Percentiles rank a stretch among this genome's conserved stretches.
Conservation (phyloP, 2,329 filamentous ascomycete genomes). For the Epichloe elymi region DNA sequence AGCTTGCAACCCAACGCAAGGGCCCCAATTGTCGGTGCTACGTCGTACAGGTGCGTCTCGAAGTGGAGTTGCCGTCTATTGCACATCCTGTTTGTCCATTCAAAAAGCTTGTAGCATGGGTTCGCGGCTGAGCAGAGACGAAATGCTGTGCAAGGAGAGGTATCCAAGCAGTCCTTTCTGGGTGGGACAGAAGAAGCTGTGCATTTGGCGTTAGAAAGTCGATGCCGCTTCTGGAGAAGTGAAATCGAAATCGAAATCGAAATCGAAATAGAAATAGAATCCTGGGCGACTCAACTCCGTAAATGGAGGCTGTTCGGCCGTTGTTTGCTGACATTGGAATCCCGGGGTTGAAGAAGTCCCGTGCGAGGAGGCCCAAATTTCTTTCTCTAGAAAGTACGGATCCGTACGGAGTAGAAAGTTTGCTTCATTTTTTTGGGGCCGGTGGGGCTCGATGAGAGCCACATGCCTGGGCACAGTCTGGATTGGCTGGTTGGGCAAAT, state of each 20-base stretch:
- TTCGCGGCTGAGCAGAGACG: constrained; percentile 10
- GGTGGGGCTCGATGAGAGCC: neutral
- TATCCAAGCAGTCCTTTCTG: neutral
- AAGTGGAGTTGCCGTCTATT: constrained; percentile 1
- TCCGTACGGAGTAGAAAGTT: neutral
- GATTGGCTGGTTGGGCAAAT: neutral
- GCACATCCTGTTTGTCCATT: constrained; percentile 3
- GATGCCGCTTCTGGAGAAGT: neutral
- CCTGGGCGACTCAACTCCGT: neutral
- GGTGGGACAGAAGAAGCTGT: neutral
- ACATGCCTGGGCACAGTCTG: neutral
- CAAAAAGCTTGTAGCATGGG: constrained; percentile 1
- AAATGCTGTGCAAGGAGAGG: constrained; percentile 8
- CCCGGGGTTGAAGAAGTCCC: neutral
- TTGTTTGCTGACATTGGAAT: neutral
- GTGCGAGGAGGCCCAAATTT: neutral
- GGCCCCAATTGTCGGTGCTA: constrained; percentile 4
- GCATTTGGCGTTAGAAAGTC: neutral
- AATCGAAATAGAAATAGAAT: too few relatives aligned
- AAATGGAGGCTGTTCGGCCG: neutral
- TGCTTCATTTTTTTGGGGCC: neutral
- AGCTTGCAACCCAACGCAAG: neutral
- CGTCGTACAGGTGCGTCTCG: constrained; percentile 1
- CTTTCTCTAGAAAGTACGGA: neutral
- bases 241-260: too few relatives aligned